Evolutionary conservation across 1,284 basidiomycete species (phyloP).

Genomic region (Pseudozyma hubeiensis): DNA sequence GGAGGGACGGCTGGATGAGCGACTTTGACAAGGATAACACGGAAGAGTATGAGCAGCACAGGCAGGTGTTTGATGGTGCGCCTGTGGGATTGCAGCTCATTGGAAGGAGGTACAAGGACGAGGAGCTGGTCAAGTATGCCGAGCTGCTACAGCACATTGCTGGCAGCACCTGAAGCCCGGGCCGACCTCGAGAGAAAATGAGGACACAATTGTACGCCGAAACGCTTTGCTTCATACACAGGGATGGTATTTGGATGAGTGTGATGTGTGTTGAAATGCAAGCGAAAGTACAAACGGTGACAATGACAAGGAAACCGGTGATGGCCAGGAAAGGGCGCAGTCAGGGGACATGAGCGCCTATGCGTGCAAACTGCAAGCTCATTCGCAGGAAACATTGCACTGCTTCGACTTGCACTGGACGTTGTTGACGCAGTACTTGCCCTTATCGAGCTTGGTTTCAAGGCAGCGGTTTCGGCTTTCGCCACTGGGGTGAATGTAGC

Average conservation of each 20-base stretch:
- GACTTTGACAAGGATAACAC: conserved; percentile 28
- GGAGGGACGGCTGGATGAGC: conserved; percentile 10
- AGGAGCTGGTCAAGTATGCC: conserved; percentile 40
- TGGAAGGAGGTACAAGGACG: conserved; percentile 40
- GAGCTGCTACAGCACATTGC: conserved; percentile 33
- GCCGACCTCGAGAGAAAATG: too few relatives aligned
- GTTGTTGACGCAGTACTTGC: conserved; percentile 3
- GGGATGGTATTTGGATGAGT: too few relatives aligned
- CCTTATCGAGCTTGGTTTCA: background rate
- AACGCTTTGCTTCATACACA: too few relatives aligned
- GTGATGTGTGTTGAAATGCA: too few relatives aligned
- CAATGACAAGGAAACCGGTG: background rate
- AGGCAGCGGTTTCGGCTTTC: conserved; percentile 1
- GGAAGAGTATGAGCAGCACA: conserved; percentile 38
- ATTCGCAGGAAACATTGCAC: conserved; percentile 1
- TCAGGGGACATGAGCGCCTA: too few relatives aligned
- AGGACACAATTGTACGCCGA: too few relatives aligned
- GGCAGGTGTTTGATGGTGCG: conserved; percentile 43
- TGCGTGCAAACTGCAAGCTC: background rate
- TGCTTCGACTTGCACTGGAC: conserved; percentile 4
- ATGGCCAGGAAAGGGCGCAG: conserved; percentile 1
- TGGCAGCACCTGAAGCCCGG: background rate
- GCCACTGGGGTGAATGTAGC: conserved; percentile 1
- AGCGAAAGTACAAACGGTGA: too few relatives aligned
- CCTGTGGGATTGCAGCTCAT: conserved; percentile 53